A percentile compares a stretch with the other conserved stretches of the same genome.
Conservation (phyloP, 129 eudicot species). For the Sambucus nigra region DNA sequence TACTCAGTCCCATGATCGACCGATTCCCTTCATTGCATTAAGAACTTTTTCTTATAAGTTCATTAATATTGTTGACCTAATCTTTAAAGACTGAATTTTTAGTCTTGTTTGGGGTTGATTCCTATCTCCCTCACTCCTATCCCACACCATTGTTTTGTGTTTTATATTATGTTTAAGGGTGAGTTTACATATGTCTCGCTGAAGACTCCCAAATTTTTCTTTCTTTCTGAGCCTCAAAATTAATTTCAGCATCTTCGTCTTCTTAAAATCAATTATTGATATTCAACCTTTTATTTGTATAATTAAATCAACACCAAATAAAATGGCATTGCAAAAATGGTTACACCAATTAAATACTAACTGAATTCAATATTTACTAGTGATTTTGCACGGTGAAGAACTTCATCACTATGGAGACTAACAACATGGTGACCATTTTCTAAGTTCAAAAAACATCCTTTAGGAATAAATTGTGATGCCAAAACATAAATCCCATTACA, state of each 20-base stretch:
- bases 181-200: no score
- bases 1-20: no score
- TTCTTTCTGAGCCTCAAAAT: constrained; percentile 63
- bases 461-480: constrained; percentile 66
- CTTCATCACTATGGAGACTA: constrained; percentile 46
- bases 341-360: constrained; percentile 54
- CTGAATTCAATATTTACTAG: constrained; percentile 77
- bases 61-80: no score
- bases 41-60: no score
- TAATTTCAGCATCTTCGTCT: constrained; percentile 23
- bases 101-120: no score
- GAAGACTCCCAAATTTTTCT: constrained; percentile 12
- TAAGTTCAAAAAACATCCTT: constrained; percentile 68
- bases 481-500: constrained; percentile 83
- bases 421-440: constrained; percentile 85
- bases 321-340: constrained; percentile 33
- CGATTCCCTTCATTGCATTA: no score
- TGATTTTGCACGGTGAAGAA: constrained; percentile 69
- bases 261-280: constrained; percentile 29
- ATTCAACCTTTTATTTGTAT: constrained; percentile 36
- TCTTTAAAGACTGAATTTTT: no score
- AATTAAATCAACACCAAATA: constrained; percentile 39
- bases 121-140: no score
- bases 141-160: no score
- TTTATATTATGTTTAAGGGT: no score